Evolutionary conservation across 805 yeast species (phyloP), one percentile per base, ranked within the genome.

Genomic region (Starmera caribaea): DNA sequence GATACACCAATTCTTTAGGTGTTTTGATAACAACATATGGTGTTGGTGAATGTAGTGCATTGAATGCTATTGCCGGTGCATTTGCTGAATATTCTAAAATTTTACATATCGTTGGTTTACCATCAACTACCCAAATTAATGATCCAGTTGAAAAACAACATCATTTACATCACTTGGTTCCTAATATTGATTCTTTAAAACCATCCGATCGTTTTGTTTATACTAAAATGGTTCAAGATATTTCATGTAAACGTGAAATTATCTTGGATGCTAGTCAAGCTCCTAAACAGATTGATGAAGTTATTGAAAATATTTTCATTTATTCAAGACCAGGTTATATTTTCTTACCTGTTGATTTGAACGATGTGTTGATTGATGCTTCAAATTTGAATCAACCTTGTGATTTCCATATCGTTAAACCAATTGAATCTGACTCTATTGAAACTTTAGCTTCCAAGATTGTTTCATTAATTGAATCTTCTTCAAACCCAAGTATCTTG

Each of bases 31-130:
- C 68, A 4, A 87, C 96, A 4, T 84, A 69, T 59, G 96, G 96
- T 38, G 96, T 87, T 14, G 96, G 96, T 41, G 96, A 87, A 57
- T 68, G 86, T 45, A 76, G 87, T 42, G 94, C 95, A 3, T 53
- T 86, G 45, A 86, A 86, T 60, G 95, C 94, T 36, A 64, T 85
- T 40, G 69, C 87, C 28, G 95, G 95, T 37, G 75, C 95, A 0
- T 81, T 73, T 63, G 82, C 95, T 29, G 96, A 87, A 61, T 74
- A 69, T 48, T 80, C 81, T 34, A 92, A 92, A 7, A 64, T 87
- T 3, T 65, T 87, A 41, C 95, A 86, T 60, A 79, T 88, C 47
- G 95, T 88, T 14, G 96, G 96, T 32, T 74, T 81, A 30, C 64
- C 71, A 17, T 50, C 53, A 4, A 35, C 49, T 7, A 41, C 37